phyloP scores from a whole-genome alignment of 2,329 filamentous ascomycete genomes.

The Ophiostoma himal-ulmi region DNA sequence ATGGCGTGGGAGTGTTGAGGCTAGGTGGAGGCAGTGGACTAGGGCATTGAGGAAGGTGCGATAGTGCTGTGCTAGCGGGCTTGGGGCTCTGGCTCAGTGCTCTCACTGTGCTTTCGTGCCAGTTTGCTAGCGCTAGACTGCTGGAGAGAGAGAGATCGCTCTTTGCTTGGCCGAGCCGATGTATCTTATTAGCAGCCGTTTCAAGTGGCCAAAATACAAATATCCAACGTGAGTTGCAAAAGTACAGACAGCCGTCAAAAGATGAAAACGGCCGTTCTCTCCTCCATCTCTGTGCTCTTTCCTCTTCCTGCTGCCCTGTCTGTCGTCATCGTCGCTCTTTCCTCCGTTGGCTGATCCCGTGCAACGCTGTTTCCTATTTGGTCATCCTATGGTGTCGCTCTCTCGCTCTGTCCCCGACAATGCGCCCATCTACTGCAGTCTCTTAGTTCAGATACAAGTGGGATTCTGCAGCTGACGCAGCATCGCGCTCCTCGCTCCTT shows the following conservation, averaged over 20 bases:
- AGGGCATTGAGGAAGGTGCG: constrained; percentile 17
- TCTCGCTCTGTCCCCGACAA: background rate
- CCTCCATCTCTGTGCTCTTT: background rate
- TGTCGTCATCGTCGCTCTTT: constrained; percentile 4
- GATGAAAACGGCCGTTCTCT: background rate
- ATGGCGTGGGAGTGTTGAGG: constrained; percentile 19
- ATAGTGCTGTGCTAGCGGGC: background rate
- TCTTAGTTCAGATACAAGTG: background rate
- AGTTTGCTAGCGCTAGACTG: background rate
- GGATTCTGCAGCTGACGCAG: background rate
- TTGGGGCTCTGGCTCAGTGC: background rate
- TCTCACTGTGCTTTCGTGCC: background rate
- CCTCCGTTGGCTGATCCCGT: constrained; percentile 10
- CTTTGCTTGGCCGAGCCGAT: background rate
- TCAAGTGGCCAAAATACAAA: constrained; percentile 8
- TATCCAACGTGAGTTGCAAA: background rate
- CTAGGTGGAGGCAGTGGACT: constrained; percentile 2
- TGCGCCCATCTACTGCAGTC: background rate
- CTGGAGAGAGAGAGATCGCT: background rate
- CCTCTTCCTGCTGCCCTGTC: background rate
- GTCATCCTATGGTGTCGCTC: background rate
- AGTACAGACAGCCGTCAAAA: background rate
- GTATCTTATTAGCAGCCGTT: background rate
- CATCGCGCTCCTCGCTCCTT: background rate
- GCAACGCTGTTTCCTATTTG: background rate